Percentiles rank a stretch among this genome's conserved stretches.
These are phyloP conservation scores for Skeletonema tropicum DNA, from an alignment of 108 stramenopile genomes.

Conservation along the genomic window DNA sequence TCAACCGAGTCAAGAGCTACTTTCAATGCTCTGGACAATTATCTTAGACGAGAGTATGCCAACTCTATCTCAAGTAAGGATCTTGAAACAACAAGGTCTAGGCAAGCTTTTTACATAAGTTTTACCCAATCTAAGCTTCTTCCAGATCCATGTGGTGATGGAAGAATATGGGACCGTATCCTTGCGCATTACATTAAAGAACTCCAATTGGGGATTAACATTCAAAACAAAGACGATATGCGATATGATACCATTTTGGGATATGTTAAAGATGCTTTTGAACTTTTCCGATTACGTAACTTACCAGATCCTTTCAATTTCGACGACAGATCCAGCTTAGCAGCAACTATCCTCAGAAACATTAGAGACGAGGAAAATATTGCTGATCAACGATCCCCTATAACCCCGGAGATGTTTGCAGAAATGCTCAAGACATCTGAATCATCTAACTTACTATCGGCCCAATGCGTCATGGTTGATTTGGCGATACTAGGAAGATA, in stretches of 20 bases:
- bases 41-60: neutral
- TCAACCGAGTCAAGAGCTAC: conserved; percentile 16
- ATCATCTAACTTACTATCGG: no score
- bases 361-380: no score
- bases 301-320: no score
- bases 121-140: neutral
- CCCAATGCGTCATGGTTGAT: neutral
- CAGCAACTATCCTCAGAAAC: no score
- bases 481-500: neutral
- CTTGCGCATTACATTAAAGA: neutral
- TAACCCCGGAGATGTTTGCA: no score
- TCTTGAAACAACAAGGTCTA: neutral
- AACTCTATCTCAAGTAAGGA: conserved; percentile 7
- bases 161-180: neutral
- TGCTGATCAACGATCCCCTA: no score
- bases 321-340: no score
- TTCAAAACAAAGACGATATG: neutral
- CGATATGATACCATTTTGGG: neutral
- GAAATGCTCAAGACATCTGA: no score
- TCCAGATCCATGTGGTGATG: conserved; percentile 4
- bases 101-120: neutral
- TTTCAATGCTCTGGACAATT: conserved; percentile 13
- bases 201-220: neutral
- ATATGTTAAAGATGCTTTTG: neutral
- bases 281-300: no score